Percentiles rank a stretch among this genome's conserved stretches.
phyloP scores from a whole-genome alignment of 2,329 filamentous ascomycete species.

The Botrytis byssoidea region DNA sequence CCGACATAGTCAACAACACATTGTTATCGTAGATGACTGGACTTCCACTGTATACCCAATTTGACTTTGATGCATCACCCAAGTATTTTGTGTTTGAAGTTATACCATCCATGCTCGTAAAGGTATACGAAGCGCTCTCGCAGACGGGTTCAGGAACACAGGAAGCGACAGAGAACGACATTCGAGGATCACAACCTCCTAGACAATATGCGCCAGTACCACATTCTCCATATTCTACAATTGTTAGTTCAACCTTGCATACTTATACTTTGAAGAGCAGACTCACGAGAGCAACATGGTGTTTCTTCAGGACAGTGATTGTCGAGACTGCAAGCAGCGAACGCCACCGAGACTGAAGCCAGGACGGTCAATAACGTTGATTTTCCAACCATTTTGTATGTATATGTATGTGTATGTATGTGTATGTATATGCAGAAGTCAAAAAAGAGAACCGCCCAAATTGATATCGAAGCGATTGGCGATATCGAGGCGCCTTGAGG shows the following conservation, averaged over 20 bases:
- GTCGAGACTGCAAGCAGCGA: conserved; percentile 46
- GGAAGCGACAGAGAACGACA: conserved; percentile 78
- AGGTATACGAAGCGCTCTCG: conserved; percentile 68
- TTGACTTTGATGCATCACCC: conserved; percentile 73
- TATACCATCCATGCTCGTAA: conserved; percentile 70
- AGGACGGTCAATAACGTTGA: conserved; percentile 31
- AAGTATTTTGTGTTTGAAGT: conserved; percentile 77
- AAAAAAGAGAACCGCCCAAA: not conserved
- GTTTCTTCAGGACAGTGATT: conserved; percentile 67
- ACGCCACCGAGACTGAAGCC: conserved; percentile 31
- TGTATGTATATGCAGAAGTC: conserved; percentile 23
- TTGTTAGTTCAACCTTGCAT: not conserved
- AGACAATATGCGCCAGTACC: conserved; percentile 94
- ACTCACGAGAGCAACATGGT: conserved; percentile 79
- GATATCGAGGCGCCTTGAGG: conserved; percentile 8
- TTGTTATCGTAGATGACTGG: conserved; percentile 66
- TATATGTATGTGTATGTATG: conserved; percentile 26
- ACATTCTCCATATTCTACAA: conserved; percentile 83
- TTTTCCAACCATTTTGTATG: conserved; percentile 36
- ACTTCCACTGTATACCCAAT: conserved; percentile 87
- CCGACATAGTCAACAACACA: conserved; percentile 84
- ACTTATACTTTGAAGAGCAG: not conserved
- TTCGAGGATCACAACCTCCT: conserved; percentile 87
- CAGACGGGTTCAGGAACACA: conserved; percentile 86
- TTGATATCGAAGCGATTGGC: conserved; percentile 19